phyloP scores from a whole-genome alignment of 208 protist species.

The Leishmania amazonensis region DNA sequence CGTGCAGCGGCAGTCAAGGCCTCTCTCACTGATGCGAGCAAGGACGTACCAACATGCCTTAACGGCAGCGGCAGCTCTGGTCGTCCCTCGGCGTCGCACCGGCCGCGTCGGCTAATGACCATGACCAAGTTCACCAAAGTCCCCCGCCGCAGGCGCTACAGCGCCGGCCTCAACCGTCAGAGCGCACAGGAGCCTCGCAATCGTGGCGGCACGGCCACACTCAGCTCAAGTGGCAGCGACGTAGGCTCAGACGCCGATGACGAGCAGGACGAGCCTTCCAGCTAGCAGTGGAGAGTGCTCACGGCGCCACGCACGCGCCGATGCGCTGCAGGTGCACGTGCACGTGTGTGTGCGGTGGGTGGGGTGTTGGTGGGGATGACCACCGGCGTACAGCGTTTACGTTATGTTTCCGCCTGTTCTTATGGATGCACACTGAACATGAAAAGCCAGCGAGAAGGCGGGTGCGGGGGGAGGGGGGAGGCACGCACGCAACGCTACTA shows the following conservation, averaged over 20 bases:
- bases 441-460: background rate
- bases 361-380: no score
- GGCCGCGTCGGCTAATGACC: background rate
- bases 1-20: background rate
- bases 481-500: background rate
- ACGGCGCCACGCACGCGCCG: no score
- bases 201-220: background rate
- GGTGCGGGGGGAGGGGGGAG: background rate
- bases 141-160: background rate
- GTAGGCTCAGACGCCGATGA: background rate
- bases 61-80: background rate
- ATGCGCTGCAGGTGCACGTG: background rate
- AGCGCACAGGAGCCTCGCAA: background rate
- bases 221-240: slow-evolving; percentile 9
- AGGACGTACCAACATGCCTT: background rate
- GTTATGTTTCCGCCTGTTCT: no score
- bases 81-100: background rate
- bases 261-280: background rate
- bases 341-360: no score
- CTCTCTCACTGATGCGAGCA: background rate
- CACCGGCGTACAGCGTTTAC: no score
- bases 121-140: background rate
- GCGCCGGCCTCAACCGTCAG: background rate
- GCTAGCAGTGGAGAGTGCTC: background rate
- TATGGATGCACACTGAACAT: no score